Percentiles rank a stretch among this genome's conserved stretches.
These are phyloP conservation scores for Agrostemma githago DNA, from an alignment of 148 eudicot species.

Conservation along the genomic window DNA sequence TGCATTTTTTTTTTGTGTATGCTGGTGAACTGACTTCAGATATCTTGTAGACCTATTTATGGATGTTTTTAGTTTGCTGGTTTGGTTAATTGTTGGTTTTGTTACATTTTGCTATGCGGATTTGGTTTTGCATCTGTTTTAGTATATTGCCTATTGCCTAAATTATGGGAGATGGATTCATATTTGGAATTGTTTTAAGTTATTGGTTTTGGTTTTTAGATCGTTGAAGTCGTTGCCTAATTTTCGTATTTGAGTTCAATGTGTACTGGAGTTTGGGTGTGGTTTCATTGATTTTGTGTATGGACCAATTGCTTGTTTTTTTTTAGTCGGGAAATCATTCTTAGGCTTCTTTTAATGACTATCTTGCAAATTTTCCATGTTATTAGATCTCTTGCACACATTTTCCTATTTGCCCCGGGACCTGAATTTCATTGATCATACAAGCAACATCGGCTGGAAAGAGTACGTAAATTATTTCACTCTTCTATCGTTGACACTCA, in stretches of 20 bases:
- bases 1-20: background rate
- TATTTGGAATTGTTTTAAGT: conserved; percentile 15
- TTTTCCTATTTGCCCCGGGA: conserved; percentile 78
- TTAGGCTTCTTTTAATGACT: background rate
- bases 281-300: conserved; percentile 4
- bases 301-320: background rate
- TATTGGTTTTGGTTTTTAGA: background rate
- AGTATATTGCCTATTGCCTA: background rate
- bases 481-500: background rate
- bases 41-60: background rate
- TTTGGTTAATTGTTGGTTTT: background rate
- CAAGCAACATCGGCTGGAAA: conserved; percentile 94
- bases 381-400: conserved; percentile 79
- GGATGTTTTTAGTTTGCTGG: background rate
- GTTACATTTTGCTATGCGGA: background rate
- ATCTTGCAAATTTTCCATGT: conserved; percentile 20
- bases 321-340: background rate
- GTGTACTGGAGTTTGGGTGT: background rate
- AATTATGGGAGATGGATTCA: background rate
- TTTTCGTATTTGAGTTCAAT: background rate
- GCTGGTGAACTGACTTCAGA: background rate
- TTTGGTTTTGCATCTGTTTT: background rate
- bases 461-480: conserved; percentile 44
- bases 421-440: conserved; percentile 89
- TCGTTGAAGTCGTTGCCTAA: background rate